Evolutionary conservation across 1,284 basidiomycete genomes (phyloP).

Genomic region (Trametes versicolor): DNA sequence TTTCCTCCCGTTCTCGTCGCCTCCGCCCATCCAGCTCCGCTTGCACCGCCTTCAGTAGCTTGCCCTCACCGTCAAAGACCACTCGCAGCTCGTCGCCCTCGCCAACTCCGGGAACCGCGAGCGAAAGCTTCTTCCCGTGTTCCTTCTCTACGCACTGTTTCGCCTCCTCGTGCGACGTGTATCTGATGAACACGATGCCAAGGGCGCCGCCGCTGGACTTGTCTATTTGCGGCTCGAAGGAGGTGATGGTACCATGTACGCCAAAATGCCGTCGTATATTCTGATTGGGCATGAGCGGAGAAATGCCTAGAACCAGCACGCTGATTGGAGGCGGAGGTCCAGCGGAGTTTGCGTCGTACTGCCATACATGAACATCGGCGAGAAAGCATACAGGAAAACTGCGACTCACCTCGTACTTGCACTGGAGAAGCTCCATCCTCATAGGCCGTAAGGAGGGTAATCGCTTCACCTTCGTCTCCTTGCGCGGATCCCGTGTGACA

Average conservation of each 20-base stretch:
- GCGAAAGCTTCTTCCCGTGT: conserved; percentile 59
- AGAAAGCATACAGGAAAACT: conserved; percentile 5
- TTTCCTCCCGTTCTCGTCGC: conserved; percentile 60
- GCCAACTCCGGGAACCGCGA: conserved; percentile 44
- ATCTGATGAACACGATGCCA: conserved; percentile 86
- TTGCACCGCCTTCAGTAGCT: conserved; percentile 64
- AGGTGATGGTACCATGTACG: conserved; percentile 71
- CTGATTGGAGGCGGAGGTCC: conserved; percentile 81
- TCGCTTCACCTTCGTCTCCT: conserved; percentile 51
- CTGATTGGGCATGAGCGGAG: conserved; percentile 74
- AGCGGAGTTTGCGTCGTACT: conserved; percentile 84
- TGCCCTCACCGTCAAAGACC: conserved; percentile 71
- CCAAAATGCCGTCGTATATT: conserved; percentile 78
- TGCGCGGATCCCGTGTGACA: conserved; percentile 66
- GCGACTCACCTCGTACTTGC: conserved; percentile 70
- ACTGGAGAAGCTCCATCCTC: conserved; percentile 57
- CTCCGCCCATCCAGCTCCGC: conserved; percentile 67
- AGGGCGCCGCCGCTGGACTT: conserved; percentile 83
- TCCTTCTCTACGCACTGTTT: conserved; percentile 69
- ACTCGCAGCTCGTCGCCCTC: conserved; percentile 58
- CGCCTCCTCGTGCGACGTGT: conserved; percentile 67
- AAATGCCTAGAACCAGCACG: conserved; percentile 80
- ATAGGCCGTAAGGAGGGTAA: conserved; percentile 45
- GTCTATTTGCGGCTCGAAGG: conserved; percentile 87
- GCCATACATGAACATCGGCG: conserved; percentile 27